Evolutionary conservation across 495 filamentous ascomycete species (phyloP), one percentile per base, ranked within the genome.

Genomic region (Halenospora varia): DNA sequence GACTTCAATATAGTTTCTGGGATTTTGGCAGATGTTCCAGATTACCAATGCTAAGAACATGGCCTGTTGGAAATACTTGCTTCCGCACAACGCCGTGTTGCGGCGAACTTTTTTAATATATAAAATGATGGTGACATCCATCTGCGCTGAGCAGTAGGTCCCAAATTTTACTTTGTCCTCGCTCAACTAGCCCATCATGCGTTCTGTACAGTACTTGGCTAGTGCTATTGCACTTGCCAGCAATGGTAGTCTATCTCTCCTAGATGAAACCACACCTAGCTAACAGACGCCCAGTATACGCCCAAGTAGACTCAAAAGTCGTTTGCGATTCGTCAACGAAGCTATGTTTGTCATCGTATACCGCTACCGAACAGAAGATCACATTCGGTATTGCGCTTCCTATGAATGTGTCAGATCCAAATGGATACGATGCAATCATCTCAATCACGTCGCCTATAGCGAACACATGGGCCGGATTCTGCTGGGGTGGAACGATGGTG

Each of bases 401-500:
- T 6, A 68, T 68, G 13, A 72, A 71, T 3, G 41, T 65, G 2
- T 39, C 72, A 17, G 72, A 69, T 0, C 71, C 76, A 1, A n/a
- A n/a, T n/a, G n/a, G n/a, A n/a, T 80, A 74, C 48, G 76, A 80
- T 53, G 56, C 76, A n/a, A 68, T 78, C 3, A 57, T 81, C 50
- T 73, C 76, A 58, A 64, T 81, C 17, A 68, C 74, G 18, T 75
- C 75, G 11, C 64, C 70, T 4, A 59, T 67, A 22, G 40, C 61
- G 11, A 68, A 70, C 2, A 76, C 72, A 19, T 81, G 78, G 78
- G 72, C 69, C 0, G 75, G 70, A 4, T 40, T 81, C 15, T 73
- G 72, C 1, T 79, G 74, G 76, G 78, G 73, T 19, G 78, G 78
- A 9, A 73, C 68, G 52, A 81, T 81, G 78, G 60, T 68, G 11